These are phyloP conservation scores for Candida tetrigidarum DNA, from an alignment of 1,139 yeast species.

Conservation along the genomic window DNA sequence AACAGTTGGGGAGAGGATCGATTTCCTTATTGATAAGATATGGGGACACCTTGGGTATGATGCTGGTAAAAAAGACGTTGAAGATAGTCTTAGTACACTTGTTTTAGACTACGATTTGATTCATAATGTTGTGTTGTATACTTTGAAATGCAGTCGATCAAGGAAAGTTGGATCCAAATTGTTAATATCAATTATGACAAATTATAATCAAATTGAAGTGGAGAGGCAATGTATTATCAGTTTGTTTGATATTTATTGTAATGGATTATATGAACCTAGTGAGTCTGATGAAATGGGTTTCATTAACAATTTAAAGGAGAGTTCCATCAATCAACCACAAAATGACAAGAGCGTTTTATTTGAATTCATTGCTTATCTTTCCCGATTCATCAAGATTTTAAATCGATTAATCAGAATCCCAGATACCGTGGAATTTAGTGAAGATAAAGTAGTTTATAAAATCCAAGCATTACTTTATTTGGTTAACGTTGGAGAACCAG, in stretches of 20 bases:
- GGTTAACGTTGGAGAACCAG: conserved; percentile 80
- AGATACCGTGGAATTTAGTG: conserved; percentile 81
- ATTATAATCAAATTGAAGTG: conserved; percentile 58
- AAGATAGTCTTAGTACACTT: conserved; percentile 65
- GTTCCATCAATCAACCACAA: conserved; percentile 61
- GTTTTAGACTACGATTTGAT: conserved; percentile 72
- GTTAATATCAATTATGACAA: conserved; percentile 26
- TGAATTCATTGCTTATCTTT: conserved; percentile 57
- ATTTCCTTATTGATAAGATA: conserved; percentile 57
- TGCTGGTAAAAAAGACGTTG: conserved; percentile 60
- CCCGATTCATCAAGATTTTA: conserved; percentile 68
- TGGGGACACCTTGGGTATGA: conserved; percentile 83
- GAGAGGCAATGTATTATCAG: conserved; percentile 68
- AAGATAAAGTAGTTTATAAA: conserved; percentile 82
- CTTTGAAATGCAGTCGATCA: conserved; percentile 71
- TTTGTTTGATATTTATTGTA: conserved; percentile 65
- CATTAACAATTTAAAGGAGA: conserved; percentile 52
- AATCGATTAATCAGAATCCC: conserved; percentile 78
- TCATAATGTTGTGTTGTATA: conserved; percentile 65
- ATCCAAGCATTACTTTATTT: conserved; percentile 78
- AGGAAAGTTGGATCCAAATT: conserved; percentile 69
- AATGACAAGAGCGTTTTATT: conserved; percentile 67
- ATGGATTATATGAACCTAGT: conserved; percentile 60
- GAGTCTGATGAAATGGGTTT: conserved; percentile 59
- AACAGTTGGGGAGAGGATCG: conserved; percentile 64